Conservation (phyloP, 2,329 filamentous ascomycete genomes). For the Fonsecaea nubica region DNA sequence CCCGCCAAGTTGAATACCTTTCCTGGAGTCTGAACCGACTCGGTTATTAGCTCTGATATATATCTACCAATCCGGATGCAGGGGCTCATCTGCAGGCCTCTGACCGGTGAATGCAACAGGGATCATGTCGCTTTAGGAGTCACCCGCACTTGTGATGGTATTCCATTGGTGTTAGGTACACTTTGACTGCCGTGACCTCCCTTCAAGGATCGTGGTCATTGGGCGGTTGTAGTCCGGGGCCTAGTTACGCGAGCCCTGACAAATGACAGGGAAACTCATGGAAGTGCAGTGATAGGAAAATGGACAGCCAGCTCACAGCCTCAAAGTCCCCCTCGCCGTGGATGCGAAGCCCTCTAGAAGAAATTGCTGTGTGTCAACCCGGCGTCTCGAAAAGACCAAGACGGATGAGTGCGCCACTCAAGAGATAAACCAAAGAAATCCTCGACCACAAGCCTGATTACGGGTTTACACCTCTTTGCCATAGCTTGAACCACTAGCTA, state of each 20-base stretch:
- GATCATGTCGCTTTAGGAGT: background rate
- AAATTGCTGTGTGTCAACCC: background rate
- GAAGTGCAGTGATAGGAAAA: background rate
- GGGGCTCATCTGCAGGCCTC: background rate
- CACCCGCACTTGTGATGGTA: background rate
- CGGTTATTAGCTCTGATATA: background rate
- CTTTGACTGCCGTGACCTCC: background rate
- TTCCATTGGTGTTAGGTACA: slow-evolving; percentile 3
- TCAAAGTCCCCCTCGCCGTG: background rate
- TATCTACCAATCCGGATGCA: slow-evolving; percentile 8
- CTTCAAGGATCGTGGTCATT: background rate
- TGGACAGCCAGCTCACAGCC: background rate
- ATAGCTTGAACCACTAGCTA: no score
- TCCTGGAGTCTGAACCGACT: background rate
- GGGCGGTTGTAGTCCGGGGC: background rate
- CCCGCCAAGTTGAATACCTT: background rate
- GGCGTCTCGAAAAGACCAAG: no score
- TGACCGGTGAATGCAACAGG: background rate
- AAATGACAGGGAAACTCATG: background rate
- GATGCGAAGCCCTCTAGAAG: background rate
- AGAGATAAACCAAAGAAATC: no score
- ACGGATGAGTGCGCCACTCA: no score
- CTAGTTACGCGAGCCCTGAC: background rate
- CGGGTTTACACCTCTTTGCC: no score
- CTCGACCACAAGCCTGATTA: no score